Conservation (phyloP, 768 basidiomycete genomes). For the Fibroporia radiculosa region DNA sequence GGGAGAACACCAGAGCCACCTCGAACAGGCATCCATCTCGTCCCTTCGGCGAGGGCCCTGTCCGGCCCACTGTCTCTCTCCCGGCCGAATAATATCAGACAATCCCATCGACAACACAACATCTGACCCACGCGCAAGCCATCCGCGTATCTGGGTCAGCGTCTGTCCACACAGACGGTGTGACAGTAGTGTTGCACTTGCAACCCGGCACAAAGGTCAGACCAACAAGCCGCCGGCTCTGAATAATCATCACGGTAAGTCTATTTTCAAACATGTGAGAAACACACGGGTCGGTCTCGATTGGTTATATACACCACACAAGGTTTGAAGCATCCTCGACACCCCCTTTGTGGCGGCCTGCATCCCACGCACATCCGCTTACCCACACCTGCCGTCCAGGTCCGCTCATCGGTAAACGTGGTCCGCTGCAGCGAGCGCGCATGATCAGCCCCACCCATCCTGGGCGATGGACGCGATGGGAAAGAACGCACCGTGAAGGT, state of each 20-base stretch:
- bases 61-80: background rate
- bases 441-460: constrained; percentile 9
- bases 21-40: constrained; percentile 9
- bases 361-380: constrained; percentile 6
- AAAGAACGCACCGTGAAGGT: constrained; percentile 54
- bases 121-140: background rate
- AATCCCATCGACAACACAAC: background rate
- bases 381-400: constrained; percentile 1
- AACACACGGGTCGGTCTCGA: background rate
- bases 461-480: constrained; percentile 1
- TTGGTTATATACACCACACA: constrained; percentile 5
- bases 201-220: background rate
- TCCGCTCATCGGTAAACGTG: constrained; percentile 71
- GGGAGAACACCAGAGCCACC: constrained; percentile 9
- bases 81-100: background rate
- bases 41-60: background rate
- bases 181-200: background rate
- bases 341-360: constrained; percentile 15
- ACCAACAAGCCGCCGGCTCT: background rate
- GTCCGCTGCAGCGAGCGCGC: constrained; percentile 47
- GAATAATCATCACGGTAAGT: background rate
- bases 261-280: constrained; percentile 4
- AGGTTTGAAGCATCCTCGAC: constrained; percentile 1
- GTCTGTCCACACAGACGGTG: background rate
- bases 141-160: background rate